Base-by-base conservation (phyloP, 2,329 filamentous ascomycete species). In the Fusarium marasasianum region DNA sequence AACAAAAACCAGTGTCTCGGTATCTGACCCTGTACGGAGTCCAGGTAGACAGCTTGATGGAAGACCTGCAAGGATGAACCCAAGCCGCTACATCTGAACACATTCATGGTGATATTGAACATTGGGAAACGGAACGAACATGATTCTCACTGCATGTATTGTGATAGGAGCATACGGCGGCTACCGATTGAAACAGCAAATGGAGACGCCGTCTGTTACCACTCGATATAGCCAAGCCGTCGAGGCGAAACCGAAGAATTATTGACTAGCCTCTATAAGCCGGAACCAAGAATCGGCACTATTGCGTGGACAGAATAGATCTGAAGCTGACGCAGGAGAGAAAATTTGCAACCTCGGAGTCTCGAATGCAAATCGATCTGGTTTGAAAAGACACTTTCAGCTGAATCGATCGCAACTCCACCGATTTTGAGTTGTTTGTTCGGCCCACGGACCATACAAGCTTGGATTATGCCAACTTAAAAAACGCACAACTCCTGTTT, bases 141-240 rank as follows among this genome's bases (percentile, higher is more conserved):
- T 59, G 31, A n/a, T 61, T 50, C 51, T 50, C 50, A 38, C 20
- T 55, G 47, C 56, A 35, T 45, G 44, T 41, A 48, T 63, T 56
- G 37, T 51, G 53, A 48, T 33, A 38, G 54, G 44, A 59, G 26
- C 47, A 50, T 41, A 57, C 35, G 55, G 63, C 64, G 63, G 73
- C 66, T 44, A 62, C 63, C 68, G 61, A 71, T 71, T 70, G 68
- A 77, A 78, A 76, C 66, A 62, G 38, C 47, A 45, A 51, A 48
- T 44, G 54, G 63, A 71, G 72, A 71, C 63, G 41, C 57, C 53
- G 57, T 62, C 50, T 50, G 40, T 43, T 50, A 29, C 29, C 37
- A 70, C 59, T 64, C 33, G 47, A n/a, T 29, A 31, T 40, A 51
- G 50, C 50, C 10, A 54, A 51, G 45, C 61, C 37, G 55, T 57